Conservation (phyloP, 306 rosid genomes). For the Gleditsia sinensis region DNA sequence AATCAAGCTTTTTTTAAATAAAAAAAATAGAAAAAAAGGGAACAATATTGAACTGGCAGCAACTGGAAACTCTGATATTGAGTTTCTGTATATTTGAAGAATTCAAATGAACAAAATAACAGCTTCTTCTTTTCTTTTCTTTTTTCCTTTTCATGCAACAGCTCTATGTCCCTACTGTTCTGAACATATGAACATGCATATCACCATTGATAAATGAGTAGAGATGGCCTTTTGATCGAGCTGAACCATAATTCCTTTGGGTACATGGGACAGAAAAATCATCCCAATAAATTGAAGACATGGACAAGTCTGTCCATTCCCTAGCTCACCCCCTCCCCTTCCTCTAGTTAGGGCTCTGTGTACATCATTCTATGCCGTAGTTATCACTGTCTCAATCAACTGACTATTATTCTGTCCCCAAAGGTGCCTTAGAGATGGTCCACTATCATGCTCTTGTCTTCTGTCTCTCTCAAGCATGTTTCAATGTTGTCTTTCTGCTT, state of each 20-base stretch:
- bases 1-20: too few relatives aligned
- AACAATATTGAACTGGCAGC: neutral
- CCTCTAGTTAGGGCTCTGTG: slow-evolving; percentile 12
- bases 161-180: neutral
- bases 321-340: neutral
- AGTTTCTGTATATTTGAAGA: neutral
- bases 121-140: neutral
- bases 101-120: slow-evolving; percentile 8
- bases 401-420: slow-evolving; percentile 44
- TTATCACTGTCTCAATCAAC: slow-evolving; percentile 52
- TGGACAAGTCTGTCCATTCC: slow-evolving; percentile 39
- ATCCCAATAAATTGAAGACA: slow-evolving; percentile 33
- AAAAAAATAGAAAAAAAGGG: neutral
- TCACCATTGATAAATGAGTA: slow-evolving; percentile 2
- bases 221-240: slow-evolving; percentile 26
- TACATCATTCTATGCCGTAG: slow-evolving; percentile 16
- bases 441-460: slow-evolving; percentile 45
- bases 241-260: slow-evolving; percentile 4
- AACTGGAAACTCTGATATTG: neutral
- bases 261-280: slow-evolving; percentile 35
- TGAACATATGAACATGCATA: slow-evolving; percentile 20
- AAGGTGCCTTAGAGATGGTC: slow-evolving; percentile 39
- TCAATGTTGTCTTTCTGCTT: slow-evolving; percentile 43
- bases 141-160: neutral
- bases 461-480: slow-evolving; percentile 40